Evolutionary conservation across 257 asterid genomes (phyloP).

Genomic region (Misopates orontium): DNA sequence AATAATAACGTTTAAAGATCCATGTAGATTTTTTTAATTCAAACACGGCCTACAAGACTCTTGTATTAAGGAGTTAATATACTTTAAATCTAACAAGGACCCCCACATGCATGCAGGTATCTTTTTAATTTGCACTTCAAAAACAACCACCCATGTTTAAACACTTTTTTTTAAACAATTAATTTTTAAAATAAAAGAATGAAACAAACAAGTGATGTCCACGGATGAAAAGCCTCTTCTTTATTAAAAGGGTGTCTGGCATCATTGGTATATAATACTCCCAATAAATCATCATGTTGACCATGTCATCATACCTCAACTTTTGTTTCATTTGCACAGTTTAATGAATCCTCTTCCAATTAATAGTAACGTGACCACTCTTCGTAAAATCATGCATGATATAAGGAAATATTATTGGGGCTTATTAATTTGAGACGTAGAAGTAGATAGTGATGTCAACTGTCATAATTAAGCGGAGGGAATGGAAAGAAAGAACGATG

Average conservation of each 20-base stretch:
- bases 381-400: neutral
- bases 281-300: conserved; percentile 25
- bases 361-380: neutral
- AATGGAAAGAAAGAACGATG: no score
- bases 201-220: conserved; percentile 25
- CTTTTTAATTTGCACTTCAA: neutral
- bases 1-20: no score
- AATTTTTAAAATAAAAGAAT: conserved; percentile 5
- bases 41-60: no score
- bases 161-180: neutral
- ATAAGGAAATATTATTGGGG: neutral
- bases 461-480: no score
- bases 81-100: neutral
- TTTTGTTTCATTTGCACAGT: conserved; percentile 24
- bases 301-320: conserved; percentile 25
- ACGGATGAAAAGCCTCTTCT: conserved; percentile 28
- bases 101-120: conserved; percentile 22
- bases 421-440: no score
- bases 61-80: no score
- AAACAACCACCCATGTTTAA: conserved; percentile 22
- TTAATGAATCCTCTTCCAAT: neutral
- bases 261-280: conserved; percentile 41
- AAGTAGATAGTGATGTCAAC: no score
- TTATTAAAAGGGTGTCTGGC: conserved; percentile 33
- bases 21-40: no score